Percentiles rank a stretch among this genome's conserved stretches.
phyloP scores from a whole-genome alignment of 1,284 basidiomycete species.

The Boletus albobrunnescens region DNA sequence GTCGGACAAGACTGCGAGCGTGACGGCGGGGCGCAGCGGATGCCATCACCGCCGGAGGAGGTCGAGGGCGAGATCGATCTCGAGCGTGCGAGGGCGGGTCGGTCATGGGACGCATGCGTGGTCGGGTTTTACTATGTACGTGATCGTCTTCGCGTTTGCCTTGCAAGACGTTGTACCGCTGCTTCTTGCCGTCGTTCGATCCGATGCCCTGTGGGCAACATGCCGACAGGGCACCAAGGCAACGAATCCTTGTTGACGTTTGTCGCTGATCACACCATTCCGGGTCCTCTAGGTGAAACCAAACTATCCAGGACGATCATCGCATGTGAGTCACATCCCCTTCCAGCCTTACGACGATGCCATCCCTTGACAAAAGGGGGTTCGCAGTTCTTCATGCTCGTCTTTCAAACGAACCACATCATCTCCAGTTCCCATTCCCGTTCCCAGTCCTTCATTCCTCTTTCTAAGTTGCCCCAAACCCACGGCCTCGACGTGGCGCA shows the following conservation, averaged over 20 bases:
- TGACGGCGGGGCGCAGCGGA: not conserved
- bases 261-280: constrained; percentile 19
- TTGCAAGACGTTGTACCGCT: too few species aligned
- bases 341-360: not conserved
- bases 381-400: too few species aligned
- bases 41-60: constrained; percentile 22
- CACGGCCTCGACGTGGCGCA: constrained; percentile 8
- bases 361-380: not conserved
- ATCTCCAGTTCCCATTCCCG: too few species aligned
- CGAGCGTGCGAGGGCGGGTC: constrained; percentile 43
- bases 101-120: constrained; percentile 65
- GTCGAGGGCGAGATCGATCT: constrained; percentile 38
- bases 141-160: constrained; percentile 21
- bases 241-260: not conserved
- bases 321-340: constrained; percentile 64
- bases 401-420: too few species aligned
- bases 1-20: not conserved
- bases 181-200: not conserved
- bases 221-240: constrained; percentile 1
- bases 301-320: constrained; percentile 90
- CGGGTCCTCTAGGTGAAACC: constrained; percentile 72
- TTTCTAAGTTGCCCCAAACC: not conserved
- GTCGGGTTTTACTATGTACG: constrained; percentile 82
- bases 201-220: not conserved
- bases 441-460: too few species aligned